Evolutionary conservation across 2,329 filamentous ascomycete genomes (phyloP).

Genomic region (Paecilomyces formosus): DNA sequence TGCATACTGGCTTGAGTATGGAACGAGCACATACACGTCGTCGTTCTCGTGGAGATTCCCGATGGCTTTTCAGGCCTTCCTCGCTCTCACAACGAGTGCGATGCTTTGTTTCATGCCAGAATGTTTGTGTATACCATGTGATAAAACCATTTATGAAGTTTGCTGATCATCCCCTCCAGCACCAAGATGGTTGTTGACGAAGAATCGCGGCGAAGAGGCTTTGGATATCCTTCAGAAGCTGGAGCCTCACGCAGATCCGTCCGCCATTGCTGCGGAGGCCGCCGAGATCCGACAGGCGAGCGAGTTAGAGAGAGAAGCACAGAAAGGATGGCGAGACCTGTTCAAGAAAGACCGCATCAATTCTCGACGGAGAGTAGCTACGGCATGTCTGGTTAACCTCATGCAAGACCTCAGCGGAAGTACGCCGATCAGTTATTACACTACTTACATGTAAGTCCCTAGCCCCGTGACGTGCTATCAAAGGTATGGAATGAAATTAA

Average conservation of each 20-base stretch:
- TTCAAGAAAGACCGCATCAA: slow-evolving; percentile 8
- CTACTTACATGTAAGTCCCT: slow-evolving; percentile 13
- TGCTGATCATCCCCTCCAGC: slow-evolving; percentile 1
- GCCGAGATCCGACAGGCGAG: slow-evolving; percentile 7
- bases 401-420: slow-evolving; percentile 15
- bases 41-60: slow-evolving; percentile 19
- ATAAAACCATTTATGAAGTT: not conserved
- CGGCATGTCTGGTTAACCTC: slow-evolving; percentile 10
- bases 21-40: slow-evolving; percentile 14
- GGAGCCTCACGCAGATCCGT: slow-evolving; percentile 1
- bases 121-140: slow-evolving; percentile 6
- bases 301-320: slow-evolving; percentile 5
- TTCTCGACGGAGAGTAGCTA: slow-evolving; percentile 6
- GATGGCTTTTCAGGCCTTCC: slow-evolving; percentile 9
- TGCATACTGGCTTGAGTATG: slow-evolving; percentile 16
- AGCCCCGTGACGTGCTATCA: not conserved
- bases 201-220: slow-evolving; percentile 10
- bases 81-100: slow-evolving; percentile 10
- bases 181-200: slow-evolving; percentile 15
- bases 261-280: slow-evolving; percentile 8
- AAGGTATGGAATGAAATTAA: not conserved
- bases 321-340: slow-evolving; percentile 11
- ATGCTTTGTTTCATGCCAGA: slow-evolving; percentile 13
- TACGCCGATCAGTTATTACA: slow-evolving; percentile 22
- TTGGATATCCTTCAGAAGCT: slow-evolving; percentile 13